These are phyloP conservation scores for Boletus edulis DNA, from an alignment of 768 basidiomycete species.

Conservation along the genomic window DNA sequence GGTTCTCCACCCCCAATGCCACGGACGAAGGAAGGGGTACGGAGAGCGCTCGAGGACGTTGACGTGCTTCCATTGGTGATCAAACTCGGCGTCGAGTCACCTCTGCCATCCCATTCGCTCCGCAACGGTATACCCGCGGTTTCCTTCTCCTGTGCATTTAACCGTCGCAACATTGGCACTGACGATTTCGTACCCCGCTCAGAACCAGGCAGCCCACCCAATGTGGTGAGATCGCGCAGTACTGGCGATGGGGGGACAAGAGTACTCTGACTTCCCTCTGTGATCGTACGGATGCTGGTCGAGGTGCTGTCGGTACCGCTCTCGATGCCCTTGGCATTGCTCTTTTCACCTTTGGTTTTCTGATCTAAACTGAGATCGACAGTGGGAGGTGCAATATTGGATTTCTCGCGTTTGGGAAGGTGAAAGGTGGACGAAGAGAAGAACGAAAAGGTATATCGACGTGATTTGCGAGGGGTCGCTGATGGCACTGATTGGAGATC, in stretches of 20 bases:
- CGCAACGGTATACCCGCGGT: not conserved
- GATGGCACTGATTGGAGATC: not conserved
- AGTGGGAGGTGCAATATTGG: not conserved
- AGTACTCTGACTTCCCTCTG: constrained; percentile 19
- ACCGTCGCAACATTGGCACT: constrained; percentile 20
- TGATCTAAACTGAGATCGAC: not conserved
- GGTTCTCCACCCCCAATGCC: not conserved
- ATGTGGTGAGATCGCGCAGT: constrained; percentile 7
- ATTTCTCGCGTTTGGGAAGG: constrained; percentile 19
- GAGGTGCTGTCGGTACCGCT: constrained; percentile 19
- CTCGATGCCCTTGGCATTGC: not conserved
- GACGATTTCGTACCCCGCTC: not conserved
- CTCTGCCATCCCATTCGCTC: not conserved
- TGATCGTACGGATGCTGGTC: constrained; percentile 21
- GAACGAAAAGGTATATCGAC: constrained; percentile 26
- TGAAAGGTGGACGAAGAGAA: constrained; percentile 19
- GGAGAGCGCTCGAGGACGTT: constrained; percentile 16
- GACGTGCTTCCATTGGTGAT: constrained; percentile 16
- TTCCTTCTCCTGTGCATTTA: constrained; percentile 13
- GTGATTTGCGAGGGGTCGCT: constrained; percentile 8
- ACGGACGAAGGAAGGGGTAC: constrained; percentile 8
- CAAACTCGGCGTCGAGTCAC: constrained; percentile 23
- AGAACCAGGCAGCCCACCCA: not conserved
- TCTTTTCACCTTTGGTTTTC: not conserved
- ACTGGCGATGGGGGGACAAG: constrained; percentile 2